Base-by-base conservation (phyloP, 2,329 filamentous ascomycete genomes). In the Knufia fluminis region DNA sequence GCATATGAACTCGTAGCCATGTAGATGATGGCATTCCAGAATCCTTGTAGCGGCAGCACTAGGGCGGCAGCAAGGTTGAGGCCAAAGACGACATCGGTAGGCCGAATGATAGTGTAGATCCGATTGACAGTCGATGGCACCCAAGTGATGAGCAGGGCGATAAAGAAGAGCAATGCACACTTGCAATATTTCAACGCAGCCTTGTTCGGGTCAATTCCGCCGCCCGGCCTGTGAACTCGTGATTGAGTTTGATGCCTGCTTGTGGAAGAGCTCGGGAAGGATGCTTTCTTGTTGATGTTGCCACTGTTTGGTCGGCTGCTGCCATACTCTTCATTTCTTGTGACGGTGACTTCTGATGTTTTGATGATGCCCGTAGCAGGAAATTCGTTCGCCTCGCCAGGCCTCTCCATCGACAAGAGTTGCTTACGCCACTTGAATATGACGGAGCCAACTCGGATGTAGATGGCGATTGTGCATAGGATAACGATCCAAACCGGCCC, bases 11-110 rank as follows among this genome's bases (percentile, higher is more conserved):
- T 86, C 1, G 84, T 87, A 9, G 78, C 74, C 14, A 80, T 67
- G 65, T 92, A 94, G 57, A 94, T 87, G 51, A 85, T 65, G 16
- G 82, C 78, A 63, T 94, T 94, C 86, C 86, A 92, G 60, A 90
- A 85, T 0, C 87, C 87, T 62, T 94, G 87, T 0, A 89, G 73
- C 0, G 87, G 86, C 7, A 94, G 73, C 1, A 92, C 86, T 35
- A 87, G 75, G 0, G 84, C 80, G 19, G 83, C 82, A 55, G 82
- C 77, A 55, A 84, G 80, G 59, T 86, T 80, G 20, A 92, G 75
- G 0, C 74, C 69, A 23, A 81, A 74, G 12, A 71, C 75, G 0
- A 75, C 66, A 3, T 72, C 51, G 22, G 75, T 66, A 0, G 73
- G 69, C 59, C 83, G 71, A 7, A 80, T 71, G 14, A 89, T 71